Conservation (phyloP, 495 filamentous ascomycete species). For the Umbilicaria muhlenbergii region DNA sequence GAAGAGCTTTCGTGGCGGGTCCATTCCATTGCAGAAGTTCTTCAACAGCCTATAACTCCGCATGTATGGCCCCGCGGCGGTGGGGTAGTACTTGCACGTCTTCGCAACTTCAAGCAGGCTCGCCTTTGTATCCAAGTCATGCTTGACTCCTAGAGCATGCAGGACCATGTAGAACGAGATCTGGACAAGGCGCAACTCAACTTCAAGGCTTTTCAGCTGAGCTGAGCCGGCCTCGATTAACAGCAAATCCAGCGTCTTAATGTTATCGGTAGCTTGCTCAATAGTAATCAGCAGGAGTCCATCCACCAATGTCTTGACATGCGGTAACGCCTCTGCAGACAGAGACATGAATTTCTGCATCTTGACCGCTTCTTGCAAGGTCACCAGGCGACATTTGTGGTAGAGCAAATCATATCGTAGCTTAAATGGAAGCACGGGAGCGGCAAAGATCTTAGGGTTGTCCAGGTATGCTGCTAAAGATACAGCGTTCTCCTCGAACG, state of each 20-base stretch:
- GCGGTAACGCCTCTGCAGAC: slow-evolving; percentile 1
- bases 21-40: not conserved
- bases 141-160: not conserved
- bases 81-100: slow-evolving; percentile 3
- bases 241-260: not conserved
- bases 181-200: slow-evolving; percentile 6
- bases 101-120: not conserved
- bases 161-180: slow-evolving; percentile 4
- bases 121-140: not conserved
- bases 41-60: not conserved
- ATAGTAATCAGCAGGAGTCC: not conserved
- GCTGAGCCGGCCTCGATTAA: slow-evolving; percentile 1
- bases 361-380: slow-evolving; percentile 6
- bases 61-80: slow-evolving; percentile 5
- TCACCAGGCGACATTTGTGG: slow-evolving; percentile 6
- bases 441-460: not conserved
- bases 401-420: slow-evolving; percentile 7
- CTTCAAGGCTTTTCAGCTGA: slow-evolving; percentile 10
- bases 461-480: slow-evolving; percentile 1
- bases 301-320: slow-evolving; percentile 1
- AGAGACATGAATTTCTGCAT: slow-evolving; percentile 1
- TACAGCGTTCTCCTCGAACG: slow-evolving; percentile 6
- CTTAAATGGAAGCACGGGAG: not conserved
- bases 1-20: not conserved
- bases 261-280: not conserved